Base-by-base conservation (phyloP, 306 rosid genomes). In the Trifolium pratense region DNA sequence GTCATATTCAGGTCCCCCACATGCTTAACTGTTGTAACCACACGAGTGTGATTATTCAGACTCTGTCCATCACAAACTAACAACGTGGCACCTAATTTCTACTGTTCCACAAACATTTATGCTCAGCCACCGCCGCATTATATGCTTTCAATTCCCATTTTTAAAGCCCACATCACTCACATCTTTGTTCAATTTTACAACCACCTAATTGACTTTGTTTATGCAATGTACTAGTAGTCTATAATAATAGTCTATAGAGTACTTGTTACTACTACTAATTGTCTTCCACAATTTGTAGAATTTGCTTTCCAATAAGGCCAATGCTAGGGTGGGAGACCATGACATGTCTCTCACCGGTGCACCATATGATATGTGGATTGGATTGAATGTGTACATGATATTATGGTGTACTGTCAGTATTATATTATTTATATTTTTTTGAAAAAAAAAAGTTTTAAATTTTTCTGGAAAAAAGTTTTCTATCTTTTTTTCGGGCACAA, bases 11-110 rank as follows among this genome's bases (percentile, higher is more conserved):
- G 84, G 81, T 75, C 60, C 81, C 80, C 84, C 78, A 81, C 81
- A 71, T 71, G 75, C 59, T 65, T 57, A 46, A 76, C 66, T 81
- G 81, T 58, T 65, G 0, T 66, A 78, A 66, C 69, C 78, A 40
- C 88, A 81, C 84, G 86, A 71, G 85, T 83, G 85, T 83, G 83
- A 52, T 17, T 20, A 76, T 79, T 80, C 79, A 60, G 84, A 84
- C 66, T 15, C 79, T 56, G 60, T 57, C 70, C 51, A 49, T 20
- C 71, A 53, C 43, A 43, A 2, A 32, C 21, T 3, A 43, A 25
- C 39, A 72, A 65, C 25, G 71, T 77, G 56, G 42, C 61, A 73
- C 58, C 40, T 13, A 61, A 36, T 61, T 59, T 43, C 51, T 46
- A 62, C 75, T 42, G 43, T 67, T 55, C 53, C 57, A 62, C 75